Conservation (phyloP, 306 rosid genomes). For the Lupinus albus region DNA sequence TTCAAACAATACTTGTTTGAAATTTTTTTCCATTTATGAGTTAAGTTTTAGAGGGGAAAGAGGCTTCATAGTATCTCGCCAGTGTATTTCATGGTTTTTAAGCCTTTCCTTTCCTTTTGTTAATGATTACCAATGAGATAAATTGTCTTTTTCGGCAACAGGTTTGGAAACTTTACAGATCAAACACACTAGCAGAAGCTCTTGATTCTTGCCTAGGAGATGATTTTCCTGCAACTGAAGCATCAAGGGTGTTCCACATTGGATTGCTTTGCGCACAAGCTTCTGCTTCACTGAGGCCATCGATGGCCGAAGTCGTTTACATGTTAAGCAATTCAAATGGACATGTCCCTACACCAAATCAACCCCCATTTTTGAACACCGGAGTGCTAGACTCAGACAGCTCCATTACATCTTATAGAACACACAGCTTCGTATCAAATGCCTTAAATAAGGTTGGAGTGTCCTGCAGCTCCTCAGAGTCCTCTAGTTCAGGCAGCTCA, state of each 20-base stretch:
- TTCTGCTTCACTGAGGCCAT: constrained; percentile 67
- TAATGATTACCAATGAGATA: constrained; percentile 18
- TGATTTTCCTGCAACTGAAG: constrained; percentile 56
- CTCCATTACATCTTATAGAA: constrained; percentile 52
- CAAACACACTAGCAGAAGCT: constrained; percentile 53
- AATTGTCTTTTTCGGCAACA: constrained; percentile 37
- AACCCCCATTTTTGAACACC: constrained; percentile 76
- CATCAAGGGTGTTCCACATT: constrained; percentile 58
- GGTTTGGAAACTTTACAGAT: constrained; percentile 70
- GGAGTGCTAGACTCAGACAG: constrained; percentile 46
- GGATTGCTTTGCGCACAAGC: constrained; percentile 88
- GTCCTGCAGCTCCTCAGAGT: constrained; percentile 51
- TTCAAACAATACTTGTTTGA: constrained; percentile 6
- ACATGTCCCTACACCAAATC: constrained; percentile 57
- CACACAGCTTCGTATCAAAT: constrained; percentile 52
- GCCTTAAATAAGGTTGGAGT: constrained; percentile 52
- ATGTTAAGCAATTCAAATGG: constrained; percentile 54
- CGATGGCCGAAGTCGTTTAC: constrained; percentile 60
- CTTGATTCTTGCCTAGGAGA: constrained; percentile 60
- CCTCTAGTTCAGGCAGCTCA: constrained; percentile 48
- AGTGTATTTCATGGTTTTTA: too few species aligned
- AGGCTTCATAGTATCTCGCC: too few species aligned
- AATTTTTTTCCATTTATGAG: too few species aligned
- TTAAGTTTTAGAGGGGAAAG: too few species aligned
- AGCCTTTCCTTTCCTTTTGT: too few species aligned